Base-by-base conservation (phyloP, 1,284 basidiomycete species). In the Cronartium quercuum region DNA sequence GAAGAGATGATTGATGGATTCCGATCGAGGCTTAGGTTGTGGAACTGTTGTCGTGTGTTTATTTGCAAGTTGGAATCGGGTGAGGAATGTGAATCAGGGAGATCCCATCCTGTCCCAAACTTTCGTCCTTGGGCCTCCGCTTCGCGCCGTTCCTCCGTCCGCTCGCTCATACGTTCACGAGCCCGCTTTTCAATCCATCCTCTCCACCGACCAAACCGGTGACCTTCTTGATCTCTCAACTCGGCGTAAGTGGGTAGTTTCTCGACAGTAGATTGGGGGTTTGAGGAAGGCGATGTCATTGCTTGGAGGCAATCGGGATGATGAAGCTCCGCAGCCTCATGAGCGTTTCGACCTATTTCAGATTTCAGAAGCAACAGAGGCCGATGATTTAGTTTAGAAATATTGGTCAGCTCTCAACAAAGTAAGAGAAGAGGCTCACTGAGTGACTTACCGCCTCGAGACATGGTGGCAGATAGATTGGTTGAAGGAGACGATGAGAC, bases 161-260 rank as follows among this genome's bases (percentile, higher is more conserved):
- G 68, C 41, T 70, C 68, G 1, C 64, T 42, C 35, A 70, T 18
- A 29, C 68, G 68, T 62, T 70, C 68, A 44, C 60, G 40, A 6
- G 60, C 68, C 7, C 68, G 68, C 55, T 70, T 70, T 70, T 70
- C 68, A 35, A 70, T 70, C 68, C 68, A 70, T 42, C 68, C 58
- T 62, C 58, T 61, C 68, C 68, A 70, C 37, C 68, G 42, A 63
- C 68, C 68, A 21, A 70, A 70, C 38, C 68, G 60, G 18, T 70
- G 58, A 35, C 68, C 68, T 21, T 62, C 68, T 38, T 70, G 68
- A 47, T 64, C 58, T 63, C 21, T 47, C 15, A 70, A 34, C 42
- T 70, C 68, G 10, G 38, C 34, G 41, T 70, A 70, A 10, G 68
- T 63, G 6, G 68, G 68, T 24, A 63, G 37, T 70, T 29, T 42